Base-by-base conservation (phyloP, 2,329 filamentous ascomycete species). In the Pseudocercospora vitis region DNA sequence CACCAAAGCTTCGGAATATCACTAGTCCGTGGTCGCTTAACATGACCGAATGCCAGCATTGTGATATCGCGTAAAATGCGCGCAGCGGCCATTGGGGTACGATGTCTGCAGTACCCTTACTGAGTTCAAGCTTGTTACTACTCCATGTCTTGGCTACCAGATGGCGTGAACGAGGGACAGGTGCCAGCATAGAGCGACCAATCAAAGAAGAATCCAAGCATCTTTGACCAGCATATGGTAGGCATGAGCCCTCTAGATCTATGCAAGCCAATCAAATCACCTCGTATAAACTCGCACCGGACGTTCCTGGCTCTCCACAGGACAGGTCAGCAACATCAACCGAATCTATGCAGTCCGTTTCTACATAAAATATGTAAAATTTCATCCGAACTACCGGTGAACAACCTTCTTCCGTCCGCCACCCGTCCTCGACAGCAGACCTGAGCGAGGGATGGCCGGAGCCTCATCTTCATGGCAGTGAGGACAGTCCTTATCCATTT, bases 401-500 rank as follows among this genome's bases (percentile, higher is more conserved):
- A 48, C 37, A 12, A 58, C 56, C 44, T 62, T 58, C 51, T 58
- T 62, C 12, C 57, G 48, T 7, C 50, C 55, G 21, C 56, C 52
- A 23, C 57, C 59, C 2, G 52, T 47, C 29, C 52, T 56, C 3
- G 50, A 52, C 42, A 14, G 24, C 24, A 45, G 42, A 31, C 42
- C 42, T n/a, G 42, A 45, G 23, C 60, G 48, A 9, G 62, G 53
- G 19, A 60, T 37, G 8, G 52, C 52, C 4, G 56, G 51, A 23
- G 59, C 55, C 7, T 54, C 53, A 47, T 63, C 60, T 28, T 62
- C 58, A 18, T 49, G 55, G 50, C 70, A 72, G 14, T 52, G 52
- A 29, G 57, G 40, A 53, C 70, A 72, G 12, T 64, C 57, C 19
- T 62, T 55, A n/a, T 72, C 69, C 57, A 72, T 63, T 55, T 66